These are phyloP conservation scores for Hymenoscyphus infarciens DNA, from an alignment of 2,329 filamentous ascomycete species.

Conservation along the genomic window DNA sequence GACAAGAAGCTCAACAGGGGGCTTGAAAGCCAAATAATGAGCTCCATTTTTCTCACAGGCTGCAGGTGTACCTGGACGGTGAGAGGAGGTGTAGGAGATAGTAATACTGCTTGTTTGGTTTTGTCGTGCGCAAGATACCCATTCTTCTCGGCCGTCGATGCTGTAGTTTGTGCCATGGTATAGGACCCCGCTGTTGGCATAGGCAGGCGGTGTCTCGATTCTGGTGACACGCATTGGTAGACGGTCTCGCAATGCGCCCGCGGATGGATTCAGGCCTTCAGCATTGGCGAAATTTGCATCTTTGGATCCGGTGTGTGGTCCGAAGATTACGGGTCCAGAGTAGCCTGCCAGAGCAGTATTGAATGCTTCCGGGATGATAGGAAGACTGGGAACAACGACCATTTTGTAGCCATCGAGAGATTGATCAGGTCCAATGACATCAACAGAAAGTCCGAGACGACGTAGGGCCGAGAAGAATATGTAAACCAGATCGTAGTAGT, in stretches of 20 bases:
- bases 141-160: constrained; percentile 1
- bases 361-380: not conserved
- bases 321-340: not conserved
- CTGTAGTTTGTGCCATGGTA: constrained; percentile 2
- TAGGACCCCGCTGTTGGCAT: not conserved
- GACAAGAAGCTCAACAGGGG: not conserved
- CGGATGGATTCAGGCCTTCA: not conserved
- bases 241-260: not conserved
- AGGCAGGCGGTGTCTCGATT: not conserved
- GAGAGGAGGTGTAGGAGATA: not conserved
- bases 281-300: not conserved
- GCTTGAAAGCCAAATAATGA: not conserved
- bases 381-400: not conserved
- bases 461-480: not conserved
- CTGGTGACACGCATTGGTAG: not conserved
- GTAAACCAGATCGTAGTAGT: not conserved
- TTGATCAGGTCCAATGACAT: constrained; percentile 2
- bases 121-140: not conserved
- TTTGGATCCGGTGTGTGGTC: not conserved
- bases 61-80: not conserved
- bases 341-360: not conserved
- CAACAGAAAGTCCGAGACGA: not conserved
- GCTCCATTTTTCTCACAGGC: not conserved
- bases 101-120: not conserved
- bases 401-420: constrained; percentile 4